Evolutionary conservation across 2,329 filamentous ascomycete genomes (phyloP), one percentile per base, ranked within the genome.

Genomic region (Pyrenophora seminiperda): DNA sequence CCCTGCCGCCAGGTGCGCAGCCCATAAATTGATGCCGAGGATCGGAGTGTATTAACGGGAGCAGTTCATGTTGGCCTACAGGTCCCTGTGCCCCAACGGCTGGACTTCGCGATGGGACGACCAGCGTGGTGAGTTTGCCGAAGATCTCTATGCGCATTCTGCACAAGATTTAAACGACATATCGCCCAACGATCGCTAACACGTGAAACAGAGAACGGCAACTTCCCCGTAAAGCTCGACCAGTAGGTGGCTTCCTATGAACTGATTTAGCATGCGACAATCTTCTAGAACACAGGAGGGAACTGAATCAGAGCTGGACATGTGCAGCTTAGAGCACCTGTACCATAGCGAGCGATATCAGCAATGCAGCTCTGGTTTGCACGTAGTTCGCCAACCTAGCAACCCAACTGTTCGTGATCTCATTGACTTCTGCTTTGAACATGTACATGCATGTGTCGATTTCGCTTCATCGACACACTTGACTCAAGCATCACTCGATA

Each of bases 31-130:
- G n/a, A 29, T 30, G n/a, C 7, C 1, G 3, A 24, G 39, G 31
- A 15, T n/a, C n/a, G 24, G 39, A 30, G 34, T 39, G 45, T 50
- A 43, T 54, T 56, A 34, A 60, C 58, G 43, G 47, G 20, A 50
- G 67, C 45, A 99, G 93, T 99, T 99, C 84, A 91, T 86, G 83
- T 85, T 95, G 71, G 91, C 94, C 68, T 99, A 96, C 84, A 88
- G 90, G 77, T 97, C 94, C 65, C 87, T 99, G 64, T 99, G 95
- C 88, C 94, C 95, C 68, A 94, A 89, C 77, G 84, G 86, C 73
- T 99, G 94, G 94, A 88, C 89, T 74, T 79, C 87, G 78, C 86
- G 94, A 79, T 99, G 94, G 94, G 93, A 99, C 74, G 90, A 94
- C 72, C 94, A 97, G 83, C 89, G 94, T 79, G 90, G 91, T 95